phyloP scores from a whole-genome alignment of 176 grass and related monocot genomes.

The Aegilops speltoides region DNA sequence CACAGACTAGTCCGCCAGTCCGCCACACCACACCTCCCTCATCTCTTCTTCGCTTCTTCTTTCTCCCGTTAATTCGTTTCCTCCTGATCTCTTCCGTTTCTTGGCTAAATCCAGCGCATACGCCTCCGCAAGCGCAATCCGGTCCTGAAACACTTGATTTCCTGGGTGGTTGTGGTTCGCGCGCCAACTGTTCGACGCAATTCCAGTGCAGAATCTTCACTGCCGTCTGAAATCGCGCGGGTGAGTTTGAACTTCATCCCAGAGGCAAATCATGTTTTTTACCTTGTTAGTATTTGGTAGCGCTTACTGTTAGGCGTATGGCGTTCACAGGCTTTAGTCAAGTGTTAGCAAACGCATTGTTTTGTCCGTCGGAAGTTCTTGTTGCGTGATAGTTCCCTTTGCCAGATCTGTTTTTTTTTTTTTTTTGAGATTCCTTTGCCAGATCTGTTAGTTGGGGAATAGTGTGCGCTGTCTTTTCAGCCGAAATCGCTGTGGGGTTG shows the following conservation, averaged over 20 bases:
- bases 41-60: background rate
- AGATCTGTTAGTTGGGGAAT: background rate
- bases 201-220: background rate
- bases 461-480: background rate
- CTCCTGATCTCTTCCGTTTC: background rate
- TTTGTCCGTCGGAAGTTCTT: background rate
- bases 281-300: background rate
- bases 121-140: background rate
- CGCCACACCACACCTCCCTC: slow-evolving; percentile 16
- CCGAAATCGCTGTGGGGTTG: background rate
- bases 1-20: background rate
- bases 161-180: background rate
- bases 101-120: background rate
- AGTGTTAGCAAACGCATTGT: background rate
- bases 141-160: background rate
- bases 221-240: background rate
- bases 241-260: slow-evolving; percentile 5
- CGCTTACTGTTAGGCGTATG: background rate
- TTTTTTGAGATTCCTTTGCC: too few relatives aligned
- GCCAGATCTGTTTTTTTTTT: too few relatives aligned
- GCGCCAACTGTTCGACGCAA: slow-evolving; percentile 17
- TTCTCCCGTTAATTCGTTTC: background rate
- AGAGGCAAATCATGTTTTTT: background rate
- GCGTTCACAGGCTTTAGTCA: background rate
- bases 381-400: background rate